Base-by-base conservation (phyloP, 495 filamentous ascomycete genomes). In the Aspergillus campestris region DNA sequence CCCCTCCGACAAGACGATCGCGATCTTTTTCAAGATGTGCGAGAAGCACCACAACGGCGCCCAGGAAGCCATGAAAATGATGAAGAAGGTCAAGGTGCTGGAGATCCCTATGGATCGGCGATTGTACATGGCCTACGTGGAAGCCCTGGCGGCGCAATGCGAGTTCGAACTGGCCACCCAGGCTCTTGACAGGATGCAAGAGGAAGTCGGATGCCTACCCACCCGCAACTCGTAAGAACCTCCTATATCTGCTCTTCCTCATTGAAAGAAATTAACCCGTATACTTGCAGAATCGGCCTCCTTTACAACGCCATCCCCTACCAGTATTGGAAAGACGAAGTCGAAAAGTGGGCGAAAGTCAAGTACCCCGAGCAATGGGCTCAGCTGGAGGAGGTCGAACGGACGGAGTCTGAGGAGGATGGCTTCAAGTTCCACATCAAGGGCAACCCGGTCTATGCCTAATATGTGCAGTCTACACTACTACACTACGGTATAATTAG, bases 21-120 rank as follows among this genome's bases (percentile, higher is more conserved):
- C 78, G 7, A 83, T 89, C 28, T 83, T 86, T 14, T 84, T 97
- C 47, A 79, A 84, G 42, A 73, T 78, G 3, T 95, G 87, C 62
- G 81, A 89, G 61, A 65, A 65, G 27, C 68, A 72, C 48, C 65
- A 73, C 10, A 80, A 74, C 38, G 87, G 84, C 10, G 77, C 80
- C 28, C 53, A 64, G 34, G 71, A 77, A 44, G 90, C 89, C 2
- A 73, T 75, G 15, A 75, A 83, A 39, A 79, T 95, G 45, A 89
- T 90, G 86, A 56, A 62, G 3, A 82, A 82, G 63, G 68, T 95
- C 45, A 77, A 75, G 57, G 62, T 77, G 12, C 79, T 91, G 67
- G 87, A 89, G 15, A 74, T 95, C 40, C 78, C 80, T 13, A 64
- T 92, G n/a, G 84, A 86, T 35, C 69, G 73, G 32, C 62, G 73